Base-by-base conservation (phyloP, 257 asterid genomes). In the Solanum gracilifrons region DNA sequence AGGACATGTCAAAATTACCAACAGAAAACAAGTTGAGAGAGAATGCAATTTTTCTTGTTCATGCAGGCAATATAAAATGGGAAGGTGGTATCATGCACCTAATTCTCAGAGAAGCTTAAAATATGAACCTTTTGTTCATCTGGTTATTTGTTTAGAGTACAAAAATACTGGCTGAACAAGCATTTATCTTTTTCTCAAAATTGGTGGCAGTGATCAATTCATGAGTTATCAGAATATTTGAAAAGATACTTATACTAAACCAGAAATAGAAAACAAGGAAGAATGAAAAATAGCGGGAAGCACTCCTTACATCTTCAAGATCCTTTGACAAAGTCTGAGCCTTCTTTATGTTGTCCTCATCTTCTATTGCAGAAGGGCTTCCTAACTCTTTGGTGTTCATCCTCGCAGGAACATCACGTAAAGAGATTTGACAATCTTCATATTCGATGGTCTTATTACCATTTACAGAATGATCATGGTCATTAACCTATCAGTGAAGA, bases 291-390 rank as follows among this genome's bases (percentile, higher is more conserved):
- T 80, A 20, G 71, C 10, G 55, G 58, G 31, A 68, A 51, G 83
- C 36, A 75, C 87, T 71, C 69, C 83, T 94, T 92, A 95, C 99
- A 86, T 94, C 90, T 35, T 92, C 98, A 77, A 95, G 98, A 85
- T 93, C 97, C 91, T 95, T 94, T 87, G 91, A 71, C 88, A 90
- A 93, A 87, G 93, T 94, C 88, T 95, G 95, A 36, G 98, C 99
- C 88, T 88, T 91, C 88, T 93, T 91, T 83, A 95, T 90, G 91
- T 92, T 91, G 90, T 90, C 88, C 86, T 92, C 92, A 89, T 91
- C 90, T 80, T 90, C 92, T 69, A 90, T 39, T 15, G 86, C 88
- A 89, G 88, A 90, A 68, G 95, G 85, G 82, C 89, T 88, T 85
- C 90, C 96, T 73, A 91, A 86, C 89, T 88, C 93, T 72, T 80